Base-by-base conservation (phyloP, 371 early-diverging fungal genomes). In the Thermomucor indicae-seudaticae region DNA sequence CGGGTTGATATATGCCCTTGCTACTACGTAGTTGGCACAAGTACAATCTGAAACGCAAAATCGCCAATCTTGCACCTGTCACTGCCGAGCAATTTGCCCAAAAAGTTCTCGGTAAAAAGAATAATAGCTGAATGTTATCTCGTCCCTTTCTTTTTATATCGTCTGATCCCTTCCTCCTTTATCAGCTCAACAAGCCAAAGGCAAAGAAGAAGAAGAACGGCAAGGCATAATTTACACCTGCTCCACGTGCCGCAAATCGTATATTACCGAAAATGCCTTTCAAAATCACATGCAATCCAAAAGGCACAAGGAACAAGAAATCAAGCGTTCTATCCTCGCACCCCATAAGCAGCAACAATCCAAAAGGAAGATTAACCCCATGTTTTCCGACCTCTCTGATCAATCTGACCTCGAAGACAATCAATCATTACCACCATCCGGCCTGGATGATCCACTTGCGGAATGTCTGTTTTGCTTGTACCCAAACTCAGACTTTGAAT, bases 41-140 rank as follows among this genome's bases (percentile, higher is more conserved):
- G 31, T 93, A 93, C 70, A 93, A 93, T 63, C 73, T 93, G 51
- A 91, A 92, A 62, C 80, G 92, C 58, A 91, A 91, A 59, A 85
- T 90, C 29, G 89, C 86, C 29, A 81, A 80, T n/a, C 65, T 92
- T 4, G 80, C 86, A 6, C 85, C 92, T 14, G 76, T 92, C 27
- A 54, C 79, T 24, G 79, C 85, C 20, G 87, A 90, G 41, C 79
- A 77, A 44, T 93, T 91, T 83, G 81, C 79, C n/a, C 79, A 80
- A 47, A 77, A 77, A 51, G 67, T 72, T 16, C 58, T 72, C 25
- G 83, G 79, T 76, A 68, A 66, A 38, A n/a, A n/a, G n/a, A n/a
- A n/a, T n/a, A n/a, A n/a, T n/a, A n/a, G n/a, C n/a, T n/a, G n/a
- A n/a, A n/a, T n/a, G n/a, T n/a, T 54, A 31, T 10, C 20, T 29